These are phyloP conservation scores for Microsporum audouinii DNA, from an alignment of 2,329 filamentous ascomycete genomes.

Conservation along the genomic window DNA sequence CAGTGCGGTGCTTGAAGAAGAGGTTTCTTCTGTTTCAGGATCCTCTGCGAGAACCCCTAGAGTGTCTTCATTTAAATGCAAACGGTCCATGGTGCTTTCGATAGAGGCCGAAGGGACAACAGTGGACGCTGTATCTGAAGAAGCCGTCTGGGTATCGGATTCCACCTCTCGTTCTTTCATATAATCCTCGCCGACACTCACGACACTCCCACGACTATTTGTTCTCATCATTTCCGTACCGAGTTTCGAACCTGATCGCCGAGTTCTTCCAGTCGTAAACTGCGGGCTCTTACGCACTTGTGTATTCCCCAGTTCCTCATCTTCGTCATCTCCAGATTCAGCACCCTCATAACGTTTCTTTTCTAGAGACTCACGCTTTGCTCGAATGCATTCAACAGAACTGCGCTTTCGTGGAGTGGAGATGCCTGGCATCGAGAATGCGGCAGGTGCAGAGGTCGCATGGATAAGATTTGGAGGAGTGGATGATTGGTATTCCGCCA, in stretches of 20 bases:
- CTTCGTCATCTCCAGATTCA: conserved; percentile 89
- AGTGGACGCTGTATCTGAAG: conserved; percentile 9
- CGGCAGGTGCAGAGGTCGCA: conserved; percentile 54
- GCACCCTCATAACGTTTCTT: conserved; percentile 60
- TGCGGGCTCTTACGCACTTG: conserved; percentile 42
- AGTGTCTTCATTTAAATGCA: conserved; percentile 27
- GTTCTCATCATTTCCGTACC: conserved; percentile 97
- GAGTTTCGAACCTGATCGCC: conserved; percentile 70
- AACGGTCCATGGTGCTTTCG: conserved; percentile 24
- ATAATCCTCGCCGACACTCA: conserved; percentile 34
- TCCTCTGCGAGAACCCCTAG: conserved; percentile 23
- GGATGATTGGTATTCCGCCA: conserved; percentile 12
- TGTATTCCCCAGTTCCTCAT: conserved; percentile 66
- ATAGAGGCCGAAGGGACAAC: conserved; percentile 10
- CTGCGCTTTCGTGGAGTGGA: conserved; percentile 49
- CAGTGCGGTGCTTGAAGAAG: neutral
- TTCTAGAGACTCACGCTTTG: conserved; percentile 64
- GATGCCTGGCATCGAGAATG: conserved; percentile 43
- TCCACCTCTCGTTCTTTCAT: conserved; percentile 17
- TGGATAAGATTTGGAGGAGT: conserved; percentile 43
- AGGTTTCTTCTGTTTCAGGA: conserved; percentile 15
- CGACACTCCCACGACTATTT: conserved; percentile 78
- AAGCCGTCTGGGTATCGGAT: conserved; percentile 17
- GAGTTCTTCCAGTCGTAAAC: conserved; percentile 29
- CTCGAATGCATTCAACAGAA: conserved; percentile 61